Conservation (phyloP, 1,139 yeast species). For the Geotrichum carabidarum region DNA sequence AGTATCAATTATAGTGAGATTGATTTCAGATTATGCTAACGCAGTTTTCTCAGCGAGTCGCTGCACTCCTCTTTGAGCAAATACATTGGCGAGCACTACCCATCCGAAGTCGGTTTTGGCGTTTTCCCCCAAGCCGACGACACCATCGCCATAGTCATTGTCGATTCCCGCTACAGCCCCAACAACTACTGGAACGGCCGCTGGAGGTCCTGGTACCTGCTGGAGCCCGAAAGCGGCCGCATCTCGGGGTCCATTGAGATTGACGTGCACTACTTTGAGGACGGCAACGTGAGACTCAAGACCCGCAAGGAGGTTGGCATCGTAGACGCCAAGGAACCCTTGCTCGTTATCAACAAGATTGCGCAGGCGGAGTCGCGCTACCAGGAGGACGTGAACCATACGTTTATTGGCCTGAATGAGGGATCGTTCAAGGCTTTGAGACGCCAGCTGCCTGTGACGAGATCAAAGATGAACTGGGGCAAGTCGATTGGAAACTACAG, state of each 20-base stretch:
- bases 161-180: constrained; percentile 70
- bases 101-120: constrained; percentile 43
- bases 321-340: constrained; percentile 26
- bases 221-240: constrained; percentile 34
- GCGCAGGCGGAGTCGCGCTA: constrained; percentile 54
- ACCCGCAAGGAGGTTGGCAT: constrained; percentile 44
- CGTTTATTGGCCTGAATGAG: constrained; percentile 72
- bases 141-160: constrained; percentile 48
- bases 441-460: constrained; percentile 85
- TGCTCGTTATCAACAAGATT: constrained; percentile 48
- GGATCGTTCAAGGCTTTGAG: constrained; percentile 75
- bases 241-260: constrained; percentile 55
- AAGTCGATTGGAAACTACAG: constrained; percentile 85
- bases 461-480: constrained; percentile 93
- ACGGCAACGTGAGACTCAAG: constrained; percentile 84
- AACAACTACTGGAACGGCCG: constrained; percentile 84
- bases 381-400: constrained; percentile 56
- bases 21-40: constrained; percentile 6
- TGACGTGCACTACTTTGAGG: constrained; percentile 90
- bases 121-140: constrained; percentile 53
- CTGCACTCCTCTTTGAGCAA: constrained; percentile 32
- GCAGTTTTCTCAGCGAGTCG: constrained; percentile 17
- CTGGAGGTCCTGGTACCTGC: constrained; percentile 69
- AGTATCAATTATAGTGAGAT: constrained; percentile 12
- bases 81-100: constrained; percentile 45